Conservation (phyloP, 768 basidiomycete genomes). For the Termitomyces sp. region DNA sequence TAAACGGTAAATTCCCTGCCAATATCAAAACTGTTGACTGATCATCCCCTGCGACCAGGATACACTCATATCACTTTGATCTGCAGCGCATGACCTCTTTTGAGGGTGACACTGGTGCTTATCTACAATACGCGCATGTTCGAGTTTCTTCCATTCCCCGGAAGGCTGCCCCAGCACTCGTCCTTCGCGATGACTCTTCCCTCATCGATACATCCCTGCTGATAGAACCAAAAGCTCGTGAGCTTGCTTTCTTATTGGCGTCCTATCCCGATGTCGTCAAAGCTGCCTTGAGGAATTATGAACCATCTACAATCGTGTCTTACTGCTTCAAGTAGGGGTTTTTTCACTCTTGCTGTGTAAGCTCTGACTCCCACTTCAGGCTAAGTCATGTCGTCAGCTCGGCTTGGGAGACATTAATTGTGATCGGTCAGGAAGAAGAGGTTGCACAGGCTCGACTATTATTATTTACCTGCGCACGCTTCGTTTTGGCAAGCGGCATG, state of each 20-base stretch:
- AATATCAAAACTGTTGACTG: background rate
- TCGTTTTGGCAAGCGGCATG: conserved; percentile 3
- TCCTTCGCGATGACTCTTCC: background rate
- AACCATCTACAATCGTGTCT: conserved; percentile 4
- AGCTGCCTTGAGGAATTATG: conserved; percentile 3
- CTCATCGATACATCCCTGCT: conserved; percentile 6
- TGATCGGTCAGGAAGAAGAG: conserved; percentile 8
- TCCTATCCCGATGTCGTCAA: conserved; percentile 9
- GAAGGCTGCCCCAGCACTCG: conserved; percentile 5
- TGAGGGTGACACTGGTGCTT: conserved; percentile 93
- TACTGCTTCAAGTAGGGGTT: background rate
- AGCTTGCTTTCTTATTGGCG: conserved; percentile 9
- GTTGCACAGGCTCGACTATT: conserved; percentile 4
- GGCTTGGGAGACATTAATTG: conserved; percentile 6
- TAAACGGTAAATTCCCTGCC: conserved; percentile 58
- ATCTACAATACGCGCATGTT: conserved; percentile 94
- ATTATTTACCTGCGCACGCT: conserved; percentile 6
- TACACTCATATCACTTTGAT: conserved; percentile 94
- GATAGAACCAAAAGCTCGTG: conserved; percentile 5
- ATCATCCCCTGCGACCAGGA: conserved; percentile 38
- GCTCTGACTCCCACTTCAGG: background rate
- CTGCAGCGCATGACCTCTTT: conserved; percentile 92
- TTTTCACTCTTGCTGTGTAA: background rate
- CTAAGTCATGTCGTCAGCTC: conserved; percentile 5
- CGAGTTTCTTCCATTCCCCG: conserved; percentile 66